phyloP scores from a whole-genome alignment of 2,329 filamentous ascomycete species.

The Aureobasidium sp. region DNA sequence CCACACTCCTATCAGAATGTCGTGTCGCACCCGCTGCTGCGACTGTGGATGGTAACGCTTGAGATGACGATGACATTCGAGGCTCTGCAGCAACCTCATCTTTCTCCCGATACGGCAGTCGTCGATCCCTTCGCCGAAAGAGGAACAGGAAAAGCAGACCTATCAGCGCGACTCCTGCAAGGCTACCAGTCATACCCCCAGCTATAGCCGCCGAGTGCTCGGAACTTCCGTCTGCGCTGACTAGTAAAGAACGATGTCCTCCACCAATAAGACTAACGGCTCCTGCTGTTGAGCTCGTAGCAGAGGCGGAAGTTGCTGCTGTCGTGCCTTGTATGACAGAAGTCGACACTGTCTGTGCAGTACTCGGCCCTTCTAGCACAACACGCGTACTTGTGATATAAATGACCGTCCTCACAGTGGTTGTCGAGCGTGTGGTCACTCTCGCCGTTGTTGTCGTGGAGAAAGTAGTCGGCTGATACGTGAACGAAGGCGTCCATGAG shows the following conservation, averaged over 20 bases:
- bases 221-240: background rate
- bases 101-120: background rate
- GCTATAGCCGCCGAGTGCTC: slow-evolving; percentile 13
- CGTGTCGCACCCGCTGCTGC: slow-evolving; percentile 3
- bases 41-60: background rate
- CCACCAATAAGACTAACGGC: background rate
- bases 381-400: background rate
- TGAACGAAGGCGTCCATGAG: background rate
- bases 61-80: slow-evolving; percentile 4
- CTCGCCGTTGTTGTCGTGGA: background rate
- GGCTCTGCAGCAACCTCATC: background rate
- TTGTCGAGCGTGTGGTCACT: background rate
- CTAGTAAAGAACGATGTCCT: background rate
- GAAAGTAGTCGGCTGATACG: background rate
- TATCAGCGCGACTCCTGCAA: slow-evolving; percentile 14
- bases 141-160: slow-evolving; percentile 13
- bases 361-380: background rate
- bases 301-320: background rate
- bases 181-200: slow-evolving; percentile 15
- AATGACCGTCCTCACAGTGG: background rate
- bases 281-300: background rate
- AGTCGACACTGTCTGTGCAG: background rate
- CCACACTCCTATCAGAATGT: background rate
- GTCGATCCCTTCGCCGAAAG: slow-evolving; percentile 12
- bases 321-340: background rate